Evolutionary conservation across 352 stramenopile species (phyloP), one percentile per base, ranked within the genome.

Genomic region (Phytophthora uliginosa): DNA sequence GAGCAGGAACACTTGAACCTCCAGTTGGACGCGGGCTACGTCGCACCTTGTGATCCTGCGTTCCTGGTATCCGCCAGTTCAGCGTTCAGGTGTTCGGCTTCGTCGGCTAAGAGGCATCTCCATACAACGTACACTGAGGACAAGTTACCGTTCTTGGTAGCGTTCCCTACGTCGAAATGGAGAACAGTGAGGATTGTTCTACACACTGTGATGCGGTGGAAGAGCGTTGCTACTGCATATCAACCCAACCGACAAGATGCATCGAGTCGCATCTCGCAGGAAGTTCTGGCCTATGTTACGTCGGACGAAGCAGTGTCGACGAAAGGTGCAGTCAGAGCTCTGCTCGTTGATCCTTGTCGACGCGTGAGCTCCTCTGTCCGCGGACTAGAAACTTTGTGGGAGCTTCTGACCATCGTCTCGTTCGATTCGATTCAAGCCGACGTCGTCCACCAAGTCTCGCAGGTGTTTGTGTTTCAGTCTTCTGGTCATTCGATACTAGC

Each of bases 341-440:
- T 86, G 1, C 66, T 92, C 0, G 54, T 92, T 20, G 83, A 91
- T 50, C 83, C 81, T 6, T 90, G 84, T 57, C 79, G 83, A 3
- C 75, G 86, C 1, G 69, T 74, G 7, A 88, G 74, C 20, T 83
- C 69, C 38, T 81, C 82, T 8, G 54, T 78, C 1, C 69, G 70
- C 26, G 87, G 87, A 4, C 53, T 94, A 2, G 75, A 92, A 57
- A 59, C 58, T 0, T 69, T 95, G 18, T 74, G 59, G 40, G 76
- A 90, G 47, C 54, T 94, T 1, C 59, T 93, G 0, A 68, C 63
- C 6, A 57, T 86, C 1, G 60, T 82, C 5, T 77, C 81, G 1
- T 82, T 85, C 45, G 82, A 85, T 28, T 82, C 83, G 0, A 85
- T 89, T 3, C 73, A 82, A 63, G 72, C 77, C 0, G 82, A 94